Percentiles rank a stretch among this genome's conserved stretches.
Evolutionary conservation across 164 flowering plant species (phyloP).

Genomic region (Sedum album): DNA sequence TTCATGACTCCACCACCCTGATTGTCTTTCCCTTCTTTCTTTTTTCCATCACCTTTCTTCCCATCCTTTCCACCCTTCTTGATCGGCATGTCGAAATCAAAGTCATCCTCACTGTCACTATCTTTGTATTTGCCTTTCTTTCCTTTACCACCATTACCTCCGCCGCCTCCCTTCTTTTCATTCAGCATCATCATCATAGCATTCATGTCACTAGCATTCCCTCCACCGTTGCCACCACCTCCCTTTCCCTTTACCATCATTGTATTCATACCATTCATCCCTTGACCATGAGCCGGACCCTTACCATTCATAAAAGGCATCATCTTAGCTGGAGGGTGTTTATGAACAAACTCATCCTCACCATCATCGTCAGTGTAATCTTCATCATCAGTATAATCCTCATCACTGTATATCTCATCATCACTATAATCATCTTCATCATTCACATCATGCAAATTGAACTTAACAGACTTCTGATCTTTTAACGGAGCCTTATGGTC

Average conservation of each 20-base stretch:
- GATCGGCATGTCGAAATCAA: not conserved
- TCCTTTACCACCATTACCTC: slow-evolving; percentile 15
- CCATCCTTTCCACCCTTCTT: too few species aligned
- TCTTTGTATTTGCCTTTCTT: slow-evolving; percentile 10
- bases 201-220: too few species aligned
- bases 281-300: too few species aligned
- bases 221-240: slow-evolving; percentile 16
- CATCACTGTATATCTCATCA: slow-evolving; percentile 25
- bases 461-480: too few species aligned
- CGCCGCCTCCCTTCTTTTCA: too few species aligned
- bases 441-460: slow-evolving; percentile 26
- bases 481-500: slow-evolving; percentile 11
- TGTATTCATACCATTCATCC: too few species aligned
- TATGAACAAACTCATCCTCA: slow-evolving; percentile 12
- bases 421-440: slow-evolving; percentile 30
- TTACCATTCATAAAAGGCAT: too few species aligned
- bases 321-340: slow-evolving; percentile 6
- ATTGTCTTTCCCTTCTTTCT: not conserved
- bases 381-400: too few species aligned
- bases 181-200: too few species aligned
- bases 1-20: too few species aligned
- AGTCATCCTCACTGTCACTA: too few species aligned
- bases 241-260: slow-evolving; percentile 16
- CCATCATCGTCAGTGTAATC: too few species aligned
- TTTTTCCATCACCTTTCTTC: not conserved